These are phyloP conservation scores for Boletus hoseneyae DNA, from an alignment of 1,284 basidiomycete genomes.

Conservation along the genomic window DNA sequence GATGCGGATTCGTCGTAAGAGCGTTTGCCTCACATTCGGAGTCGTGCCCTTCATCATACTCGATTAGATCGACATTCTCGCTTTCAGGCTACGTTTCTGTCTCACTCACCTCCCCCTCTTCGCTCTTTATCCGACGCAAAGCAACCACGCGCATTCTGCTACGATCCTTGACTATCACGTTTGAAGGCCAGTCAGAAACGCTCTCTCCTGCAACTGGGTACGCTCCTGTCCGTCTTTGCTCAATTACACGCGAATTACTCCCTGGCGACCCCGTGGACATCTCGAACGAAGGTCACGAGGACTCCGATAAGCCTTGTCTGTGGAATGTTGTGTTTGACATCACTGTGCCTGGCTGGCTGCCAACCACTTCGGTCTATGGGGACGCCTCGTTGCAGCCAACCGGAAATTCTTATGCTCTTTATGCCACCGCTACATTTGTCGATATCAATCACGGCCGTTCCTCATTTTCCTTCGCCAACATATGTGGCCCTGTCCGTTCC, in stretches of 20 bases:
- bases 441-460: slow-evolving; percentile 40
- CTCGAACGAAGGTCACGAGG: slow-evolving; percentile 57
- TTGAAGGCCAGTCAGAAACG: slow-evolving; percentile 75
- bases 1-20: slow-evolving; percentile 62
- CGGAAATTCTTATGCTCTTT: slow-evolving; percentile 64
- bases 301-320: slow-evolving; percentile 46
- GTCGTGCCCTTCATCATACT: slow-evolving; percentile 6
- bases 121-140: slow-evolving; percentile 48
- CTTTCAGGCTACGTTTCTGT: slow-evolving; percentile 70
- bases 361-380: slow-evolving; percentile 51
- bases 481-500: slow-evolving; percentile 49
- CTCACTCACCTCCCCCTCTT: slow-evolving; percentile 48
- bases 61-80: slow-evolving; percentile 65
- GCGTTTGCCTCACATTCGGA: slow-evolving; percentile 10
- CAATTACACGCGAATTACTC: slow-evolving; percentile 60
- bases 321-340: slow-evolving; percentile 76
- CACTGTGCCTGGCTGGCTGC: slow-evolving; percentile 75
- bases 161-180: slow-evolving; percentile 64
- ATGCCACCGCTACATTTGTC: slow-evolving; percentile 59
- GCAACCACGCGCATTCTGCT: slow-evolving; percentile 49
- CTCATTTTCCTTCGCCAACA: slow-evolving; percentile 42
- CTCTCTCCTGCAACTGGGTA: slow-evolving; percentile 59
- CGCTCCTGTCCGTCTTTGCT: slow-evolving; percentile 58
- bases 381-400: slow-evolving; percentile 36
- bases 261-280: slow-evolving; percentile 52